Conservation (phyloP, 495 filamentous ascomycete species). For the Aspergillus sparsus region DNA sequence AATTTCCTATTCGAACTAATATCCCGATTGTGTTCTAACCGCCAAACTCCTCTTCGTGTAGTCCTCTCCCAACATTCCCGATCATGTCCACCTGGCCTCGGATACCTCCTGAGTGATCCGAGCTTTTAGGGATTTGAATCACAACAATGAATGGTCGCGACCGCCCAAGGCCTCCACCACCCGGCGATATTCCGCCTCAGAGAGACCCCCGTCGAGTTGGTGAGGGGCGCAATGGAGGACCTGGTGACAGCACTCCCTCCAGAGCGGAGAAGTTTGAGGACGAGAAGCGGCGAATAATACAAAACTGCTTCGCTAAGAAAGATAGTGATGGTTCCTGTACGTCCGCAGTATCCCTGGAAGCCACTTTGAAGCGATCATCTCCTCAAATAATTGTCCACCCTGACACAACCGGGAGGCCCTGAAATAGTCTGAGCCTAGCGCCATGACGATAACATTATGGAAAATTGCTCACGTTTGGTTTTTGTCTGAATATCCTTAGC, state of each 20-base stretch:
- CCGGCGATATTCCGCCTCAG: slow-evolving; percentile 31
- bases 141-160: slow-evolving; percentile 42
- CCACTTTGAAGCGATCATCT: neutral
- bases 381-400: neutral
- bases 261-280: slow-evolving; percentile 93
- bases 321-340: slow-evolving; percentile 79
- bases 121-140: slow-evolving; percentile 26
- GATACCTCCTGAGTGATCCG: slow-evolving; percentile 32
- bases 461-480: neutral
- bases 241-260: slow-evolving; percentile 47
- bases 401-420: neutral
- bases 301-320: slow-evolving; percentile 86
- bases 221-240: slow-evolving; percentile 36
- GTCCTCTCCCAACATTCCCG: slow-evolving; percentile 27
- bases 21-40: neutral
- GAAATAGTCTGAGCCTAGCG: neutral
- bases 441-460: neutral
- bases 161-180: slow-evolving; percentile 35
- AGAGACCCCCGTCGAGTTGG: slow-evolving; percentile 37
- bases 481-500: slow-evolving; percentile 3
- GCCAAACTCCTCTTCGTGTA: slow-evolving; percentile 11
- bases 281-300: slow-evolving; percentile 88
- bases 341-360: slow-evolving; percentile 27
- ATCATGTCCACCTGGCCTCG: slow-evolving; percentile 43
- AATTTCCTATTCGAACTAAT: neutral